phyloP scores from a whole-genome alignment of 176 grass and related monocot genomes.

The Carex scoparia region DNA sequence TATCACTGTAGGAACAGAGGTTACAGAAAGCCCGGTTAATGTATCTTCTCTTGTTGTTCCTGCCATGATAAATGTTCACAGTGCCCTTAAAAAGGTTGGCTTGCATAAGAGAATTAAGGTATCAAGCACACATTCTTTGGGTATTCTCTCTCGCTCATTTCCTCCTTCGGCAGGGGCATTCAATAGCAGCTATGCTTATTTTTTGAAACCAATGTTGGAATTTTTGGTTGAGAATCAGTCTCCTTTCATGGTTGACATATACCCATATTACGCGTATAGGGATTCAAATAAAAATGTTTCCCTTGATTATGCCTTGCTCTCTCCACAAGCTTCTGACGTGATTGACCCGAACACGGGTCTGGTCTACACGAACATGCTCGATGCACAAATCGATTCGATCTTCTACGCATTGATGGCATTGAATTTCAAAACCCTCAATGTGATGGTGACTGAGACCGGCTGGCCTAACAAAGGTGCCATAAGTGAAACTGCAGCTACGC shows the following conservation, averaged over 20 bases:
- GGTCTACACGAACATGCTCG: constrained; percentile 94
- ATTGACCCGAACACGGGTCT: constrained; percentile 88
- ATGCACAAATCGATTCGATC: constrained; percentile 85
- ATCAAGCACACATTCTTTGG: constrained; percentile 90
- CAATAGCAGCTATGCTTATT: constrained; percentile 85
- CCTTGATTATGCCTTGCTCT: constrained; percentile 69
- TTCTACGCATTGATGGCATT: constrained; percentile 84
- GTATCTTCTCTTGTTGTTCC: constrained; percentile 69
- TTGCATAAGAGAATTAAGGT: constrained; percentile 94
- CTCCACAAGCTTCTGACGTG: constrained; percentile 46
- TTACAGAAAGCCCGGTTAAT: constrained; percentile 69
- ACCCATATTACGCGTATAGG: constrained; percentile 91
- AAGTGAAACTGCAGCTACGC: constrained; percentile 69
- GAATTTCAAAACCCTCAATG: constrained; percentile 86
- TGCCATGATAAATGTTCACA: constrained; percentile 80
- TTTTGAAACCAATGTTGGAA: constrained; percentile 92
- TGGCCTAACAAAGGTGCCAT: constrained; percentile 81
- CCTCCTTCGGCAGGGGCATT: constrained; percentile 87
- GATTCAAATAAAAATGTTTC: constrained; percentile 83
- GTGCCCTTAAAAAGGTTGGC: constrained; percentile 69
- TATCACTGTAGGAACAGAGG: constrained; percentile 90
- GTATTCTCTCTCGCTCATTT: constrained; percentile 76
- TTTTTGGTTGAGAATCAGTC: constrained; percentile 87
- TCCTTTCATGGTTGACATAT: constrained; percentile 96
- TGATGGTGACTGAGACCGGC: constrained; percentile 86